Evolutionary conservation across 116 monocot genomes (phyloP), one percentile per base, ranked within the genome.

Genomic region (Trichopus zeylanicus): DNA sequence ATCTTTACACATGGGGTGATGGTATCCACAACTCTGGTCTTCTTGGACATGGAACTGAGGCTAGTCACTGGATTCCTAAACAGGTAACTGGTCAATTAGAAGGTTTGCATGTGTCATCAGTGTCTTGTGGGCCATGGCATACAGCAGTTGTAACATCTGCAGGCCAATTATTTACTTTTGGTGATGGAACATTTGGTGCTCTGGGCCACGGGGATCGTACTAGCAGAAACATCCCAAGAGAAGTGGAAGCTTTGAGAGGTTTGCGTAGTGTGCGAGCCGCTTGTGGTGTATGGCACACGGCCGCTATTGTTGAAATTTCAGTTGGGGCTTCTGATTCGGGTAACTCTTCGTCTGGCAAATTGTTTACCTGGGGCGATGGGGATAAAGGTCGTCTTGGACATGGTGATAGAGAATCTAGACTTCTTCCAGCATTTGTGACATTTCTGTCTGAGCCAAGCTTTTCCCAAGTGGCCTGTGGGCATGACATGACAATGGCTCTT

Each of bases 1-100:
- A 98, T 61, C 85, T 98, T 42, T 98, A 91, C 60, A 81, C 98
- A 28, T 98, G 98, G 98, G 98, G 88, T 48, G 98, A 98, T 78
- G 97, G 97, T 29, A 67, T 70, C 33, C 69, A 85, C 56, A 85
- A 70, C 64, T 72, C 54, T 63, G 84, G 97, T 34, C 67, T 86
- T 63, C 81, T 97, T 46, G 97, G 97, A 18, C 87, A 97, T 79
- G 91, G 91, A 20, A 91, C 53, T 67, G 74, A 82, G 19, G 70
- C 63, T 56, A 80, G 92, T 74, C 98, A 98, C 59, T 98, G 88
- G 91, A 76, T 83, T 69, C 98, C 88, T 38, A 98, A 81, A 66
- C 74, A 76, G 34, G 73, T 91, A 53, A 64, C 31, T 61, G 92
- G 88, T 31, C 77, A 70, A 15, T 32, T 98, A 30, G 92, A 85